Evolutionary conservation across 78 protist species (phyloP).

Genomic region (Emiliania huxleyi): DNA sequence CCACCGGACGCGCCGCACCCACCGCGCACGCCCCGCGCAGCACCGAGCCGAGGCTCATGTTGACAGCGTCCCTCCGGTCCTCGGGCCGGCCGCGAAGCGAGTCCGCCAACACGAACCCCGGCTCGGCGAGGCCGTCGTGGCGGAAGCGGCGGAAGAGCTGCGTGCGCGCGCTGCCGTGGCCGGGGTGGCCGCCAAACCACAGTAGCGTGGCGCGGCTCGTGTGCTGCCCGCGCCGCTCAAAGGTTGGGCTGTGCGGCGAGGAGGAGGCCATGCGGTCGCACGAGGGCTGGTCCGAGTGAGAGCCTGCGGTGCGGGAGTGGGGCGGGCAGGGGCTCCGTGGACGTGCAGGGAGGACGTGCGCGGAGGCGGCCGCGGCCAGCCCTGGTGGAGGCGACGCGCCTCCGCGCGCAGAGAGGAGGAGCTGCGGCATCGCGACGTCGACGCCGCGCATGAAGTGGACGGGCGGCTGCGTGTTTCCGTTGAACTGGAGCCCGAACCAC

Average conservation of each 20-base stretch:
- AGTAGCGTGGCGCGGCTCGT: not conserved
- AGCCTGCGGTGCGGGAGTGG: too few relatives aligned
- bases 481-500: not conserved
- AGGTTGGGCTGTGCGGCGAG: not conserved
- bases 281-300: not conserved
- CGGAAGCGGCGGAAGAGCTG: not conserved
- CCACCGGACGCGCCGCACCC: too few relatives aligned
- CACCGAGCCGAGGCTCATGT: not conserved
- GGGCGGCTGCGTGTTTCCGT: not conserved
- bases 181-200: not conserved
- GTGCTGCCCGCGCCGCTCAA: not conserved
- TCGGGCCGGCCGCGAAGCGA: not conserved
- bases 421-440: constrained; percentile 1
- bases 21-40: too few relatives aligned
- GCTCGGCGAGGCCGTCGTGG: not conserved
- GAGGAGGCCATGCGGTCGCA: not conserved
- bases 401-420: not conserved
- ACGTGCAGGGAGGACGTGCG: too few relatives aligned
- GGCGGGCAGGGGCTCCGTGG: too few relatives aligned
- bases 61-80: not conserved
- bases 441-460: not conserved
- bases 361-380: too few relatives aligned
- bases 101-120: not conserved
- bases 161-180: not conserved
- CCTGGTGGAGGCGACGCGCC: too few relatives aligned